Evolutionary conservation across 306 rosid species (phyloP).

Genomic region (Rubus idaeus): DNA sequence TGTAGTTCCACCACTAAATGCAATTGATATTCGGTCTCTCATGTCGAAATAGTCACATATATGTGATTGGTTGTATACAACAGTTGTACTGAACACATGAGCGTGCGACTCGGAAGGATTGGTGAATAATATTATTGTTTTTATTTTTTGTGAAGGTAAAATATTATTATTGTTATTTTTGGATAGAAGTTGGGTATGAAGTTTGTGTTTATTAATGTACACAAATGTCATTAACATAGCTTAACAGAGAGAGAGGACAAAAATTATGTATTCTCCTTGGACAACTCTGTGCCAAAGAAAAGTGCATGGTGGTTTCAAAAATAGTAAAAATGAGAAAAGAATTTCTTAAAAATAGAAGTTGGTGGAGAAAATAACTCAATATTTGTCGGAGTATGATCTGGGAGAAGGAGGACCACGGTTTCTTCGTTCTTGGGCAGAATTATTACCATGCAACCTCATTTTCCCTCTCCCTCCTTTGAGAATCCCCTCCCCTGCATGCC

Average conservation of each 20-base stretch:
- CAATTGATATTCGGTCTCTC: too few species aligned
- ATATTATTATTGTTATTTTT: background rate
- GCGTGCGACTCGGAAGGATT: background rate
- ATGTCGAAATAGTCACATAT: too few species aligned
- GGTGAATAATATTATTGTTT: background rate
- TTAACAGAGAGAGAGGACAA: background rate
- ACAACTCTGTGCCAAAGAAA: slow-evolving; percentile 5
- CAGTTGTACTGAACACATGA: background rate
- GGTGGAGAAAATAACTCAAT: slow-evolving; percentile 6
- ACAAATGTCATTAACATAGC: background rate
- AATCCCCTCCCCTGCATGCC: slow-evolving; percentile 41
- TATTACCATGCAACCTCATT: slow-evolving; percentile 31
- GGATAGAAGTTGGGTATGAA: background rate
- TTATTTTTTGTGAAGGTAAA: background rate
- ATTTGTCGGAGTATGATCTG: slow-evolving; percentile 22
- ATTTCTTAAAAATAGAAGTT: slow-evolving; percentile 18
- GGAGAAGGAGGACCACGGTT: slow-evolving; percentile 19
- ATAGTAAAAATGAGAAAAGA: background rate
- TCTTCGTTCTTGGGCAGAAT: slow-evolving; percentile 8
- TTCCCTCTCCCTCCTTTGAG: slow-evolving; percentile 34
- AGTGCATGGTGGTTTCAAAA: slow-evolving; percentile 3
- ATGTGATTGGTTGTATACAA: too few species aligned
- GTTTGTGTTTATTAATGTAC: background rate
- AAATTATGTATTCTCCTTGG: background rate
- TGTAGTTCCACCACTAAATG: too few species aligned